These are phyloP conservation scores for Trametes elegans DNA, from an alignment of 768 basidiomycete genomes.

Conservation along the genomic window DNA sequence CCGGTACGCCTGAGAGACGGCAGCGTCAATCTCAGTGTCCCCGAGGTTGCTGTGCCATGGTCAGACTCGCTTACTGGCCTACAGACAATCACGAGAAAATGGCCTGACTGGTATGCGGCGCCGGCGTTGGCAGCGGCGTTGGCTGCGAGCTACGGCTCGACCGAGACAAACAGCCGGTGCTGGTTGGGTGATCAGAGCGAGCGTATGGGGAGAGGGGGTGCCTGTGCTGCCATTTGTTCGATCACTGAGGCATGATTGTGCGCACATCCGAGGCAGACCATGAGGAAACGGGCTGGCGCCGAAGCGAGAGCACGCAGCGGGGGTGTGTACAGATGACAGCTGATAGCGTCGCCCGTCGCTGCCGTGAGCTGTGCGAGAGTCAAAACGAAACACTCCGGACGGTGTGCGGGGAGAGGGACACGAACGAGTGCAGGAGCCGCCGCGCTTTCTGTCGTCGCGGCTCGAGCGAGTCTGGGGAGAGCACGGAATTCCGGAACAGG, in stretches of 20 bases:
- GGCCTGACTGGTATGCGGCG: neutral
- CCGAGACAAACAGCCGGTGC: neutral
- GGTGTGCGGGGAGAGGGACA: neutral
- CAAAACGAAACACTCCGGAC: neutral
- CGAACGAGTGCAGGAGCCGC: neutral
- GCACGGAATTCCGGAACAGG: slow-evolving; percentile 10
- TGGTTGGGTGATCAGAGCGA: neutral
- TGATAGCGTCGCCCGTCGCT: no score
- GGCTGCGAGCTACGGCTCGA: neutral
- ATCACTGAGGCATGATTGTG: neutral
- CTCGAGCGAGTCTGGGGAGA: neutral
- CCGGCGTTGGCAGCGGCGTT: neutral
- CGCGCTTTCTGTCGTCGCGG: no score
- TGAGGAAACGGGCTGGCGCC: slow-evolving; percentile 17
- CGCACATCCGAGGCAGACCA: neutral
- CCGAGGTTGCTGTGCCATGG: neutral
- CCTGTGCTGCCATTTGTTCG: neutral
- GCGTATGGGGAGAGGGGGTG: neutral
- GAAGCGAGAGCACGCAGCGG: slow-evolving; percentile 18
- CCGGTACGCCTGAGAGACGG: neutral
- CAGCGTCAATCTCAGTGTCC: slow-evolving; percentile 2
- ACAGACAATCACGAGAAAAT: neutral
- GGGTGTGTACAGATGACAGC: neutral
- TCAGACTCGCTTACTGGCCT: neutral
- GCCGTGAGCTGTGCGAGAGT: no score